Base-by-base conservation (phyloP, 2,329 filamentous ascomycete species). In the Aspergillus sp. region DNA sequence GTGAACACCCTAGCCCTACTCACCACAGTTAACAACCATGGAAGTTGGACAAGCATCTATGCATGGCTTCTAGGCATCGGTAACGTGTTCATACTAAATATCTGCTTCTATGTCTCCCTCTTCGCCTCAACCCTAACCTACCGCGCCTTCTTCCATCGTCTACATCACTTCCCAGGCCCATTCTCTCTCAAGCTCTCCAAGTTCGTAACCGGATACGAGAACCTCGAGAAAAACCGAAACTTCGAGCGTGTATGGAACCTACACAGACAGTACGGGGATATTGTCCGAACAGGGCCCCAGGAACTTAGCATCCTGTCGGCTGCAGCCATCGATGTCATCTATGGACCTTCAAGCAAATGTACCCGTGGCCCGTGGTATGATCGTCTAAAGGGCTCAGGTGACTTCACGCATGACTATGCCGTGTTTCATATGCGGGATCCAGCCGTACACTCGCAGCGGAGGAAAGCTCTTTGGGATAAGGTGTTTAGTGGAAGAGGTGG, bases 391-490 rank as follows among this genome's bases (percentile, higher is more conserved):
- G 36, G 19, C 8, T n/a, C 36, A 7, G 51, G 51, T 2, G 51
- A 53, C 17, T 53, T 53, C 19, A 39, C 51, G 2, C 19, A 53
- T 13, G 51, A 53, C n/a, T 53, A 36, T 53, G 51, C 36, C 0
- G 21, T 41, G 3, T 53, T 53, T 3, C 51, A 53, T 27, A 53
- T 53, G 32, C 51, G 51, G 1, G 32, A 53, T 53, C 51, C 51
- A 1, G 51, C 25, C 1, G 36, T 36, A 1, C 51, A 53, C 11
- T 8, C 13, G 2, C 6, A 53, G 19, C 51, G 51, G 13, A 41
- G 51, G n/a, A 53, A 53, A 36, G 36, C 51, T 38, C 36, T 53
- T 21, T 53, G 51, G 51, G 51, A 53, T 53, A 53, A 53, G 36
- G 51, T 36, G 7, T 53, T 53, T 39, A 53, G 39, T 41, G 39